Conservation (phyloP, 2,329 filamentous ascomycete species). For the Catunica adiposa region DNA sequence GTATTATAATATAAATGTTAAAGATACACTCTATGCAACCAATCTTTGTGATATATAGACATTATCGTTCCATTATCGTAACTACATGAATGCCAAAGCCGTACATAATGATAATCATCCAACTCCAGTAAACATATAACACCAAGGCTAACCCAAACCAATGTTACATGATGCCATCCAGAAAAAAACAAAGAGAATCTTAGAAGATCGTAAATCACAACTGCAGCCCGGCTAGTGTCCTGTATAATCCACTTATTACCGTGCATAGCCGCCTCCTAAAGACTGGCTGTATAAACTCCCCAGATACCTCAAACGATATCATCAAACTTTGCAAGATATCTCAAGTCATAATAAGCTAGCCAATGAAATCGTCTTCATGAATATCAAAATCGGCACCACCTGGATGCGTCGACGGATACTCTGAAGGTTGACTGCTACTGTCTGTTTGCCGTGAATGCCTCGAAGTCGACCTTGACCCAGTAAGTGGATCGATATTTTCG, state of each 20-base stretch:
- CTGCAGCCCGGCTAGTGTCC: neutral
- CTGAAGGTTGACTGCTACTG: conserved; percentile 35
- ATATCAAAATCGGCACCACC: conserved; percentile 24
- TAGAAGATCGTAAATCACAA: neutral
- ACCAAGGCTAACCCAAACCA: neutral
- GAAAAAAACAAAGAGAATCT: neutral
- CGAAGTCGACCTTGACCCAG: neutral
- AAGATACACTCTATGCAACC: neutral
- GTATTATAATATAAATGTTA: no score
- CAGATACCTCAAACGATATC: neutral
- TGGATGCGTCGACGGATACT: conserved; percentile 37
- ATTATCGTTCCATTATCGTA: neutral
- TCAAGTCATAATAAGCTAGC: neutral
- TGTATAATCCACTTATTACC: neutral
- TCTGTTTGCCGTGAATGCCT: neutral
- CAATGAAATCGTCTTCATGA: conserved; percentile 24
- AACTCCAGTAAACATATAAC: neutral
- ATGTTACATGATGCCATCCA: neutral
- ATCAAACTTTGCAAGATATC: neutral
- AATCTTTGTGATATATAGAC: neutral
- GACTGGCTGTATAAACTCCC: no score
- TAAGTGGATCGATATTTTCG: conserved; percentile 33
- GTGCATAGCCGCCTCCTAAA: neutral
- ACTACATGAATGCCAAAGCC: neutral
- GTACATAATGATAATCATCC: neutral